phyloP scores from a whole-genome alignment of 352 stramenopile species.

The Phytophthora podocarpi region DNA sequence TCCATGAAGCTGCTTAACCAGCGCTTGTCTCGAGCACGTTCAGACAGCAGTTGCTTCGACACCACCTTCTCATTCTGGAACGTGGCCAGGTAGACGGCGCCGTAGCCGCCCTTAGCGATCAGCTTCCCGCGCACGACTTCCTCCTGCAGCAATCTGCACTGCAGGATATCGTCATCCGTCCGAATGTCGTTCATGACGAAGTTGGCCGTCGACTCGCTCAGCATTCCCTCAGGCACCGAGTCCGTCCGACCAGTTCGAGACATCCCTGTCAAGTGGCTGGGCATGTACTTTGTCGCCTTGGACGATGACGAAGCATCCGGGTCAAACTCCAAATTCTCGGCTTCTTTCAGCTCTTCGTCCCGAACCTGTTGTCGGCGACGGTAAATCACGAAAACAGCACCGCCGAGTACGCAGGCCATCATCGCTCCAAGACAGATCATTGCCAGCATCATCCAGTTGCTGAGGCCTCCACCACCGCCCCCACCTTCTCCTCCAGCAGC shows the following conservation, averaged over 20 bases:
- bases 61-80: slow-evolving; percentile 50
- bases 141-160: slow-evolving; percentile 50
- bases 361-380: slow-evolving; percentile 27
- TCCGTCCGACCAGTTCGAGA: slow-evolving; percentile 30
- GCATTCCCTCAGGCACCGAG: slow-evolving; percentile 21
- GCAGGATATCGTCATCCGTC: slow-evolving; percentile 61
- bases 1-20: slow-evolving; percentile 43
- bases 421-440: slow-evolving; percentile 41
- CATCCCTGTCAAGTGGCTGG: slow-evolving; percentile 21
- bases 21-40: slow-evolving; percentile 38
- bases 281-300: slow-evolving; percentile 39
- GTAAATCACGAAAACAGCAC: slow-evolving; percentile 37
- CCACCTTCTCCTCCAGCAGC: neutral
- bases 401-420: slow-evolving; percentile 31
- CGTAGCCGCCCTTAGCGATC: slow-evolving; percentile 64
- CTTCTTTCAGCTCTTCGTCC: slow-evolving; percentile 34
- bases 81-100: slow-evolving; percentile 57
- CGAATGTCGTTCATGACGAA: slow-evolving; percentile 67
- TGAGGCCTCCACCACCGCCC: slow-evolving; percentile 22
- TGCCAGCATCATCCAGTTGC: slow-evolving; percentile 49
- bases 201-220: slow-evolving; percentile 20
- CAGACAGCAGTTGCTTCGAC: slow-evolving; percentile 51
- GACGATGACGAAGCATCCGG: slow-evolving; percentile 23
- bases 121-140: slow-evolving; percentile 49
- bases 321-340: slow-evolving; percentile 30